These are phyloP conservation scores for Leptographium flavum DNA, from an alignment of 2,329 filamentous ascomycete species.

Conservation along the genomic window DNA sequence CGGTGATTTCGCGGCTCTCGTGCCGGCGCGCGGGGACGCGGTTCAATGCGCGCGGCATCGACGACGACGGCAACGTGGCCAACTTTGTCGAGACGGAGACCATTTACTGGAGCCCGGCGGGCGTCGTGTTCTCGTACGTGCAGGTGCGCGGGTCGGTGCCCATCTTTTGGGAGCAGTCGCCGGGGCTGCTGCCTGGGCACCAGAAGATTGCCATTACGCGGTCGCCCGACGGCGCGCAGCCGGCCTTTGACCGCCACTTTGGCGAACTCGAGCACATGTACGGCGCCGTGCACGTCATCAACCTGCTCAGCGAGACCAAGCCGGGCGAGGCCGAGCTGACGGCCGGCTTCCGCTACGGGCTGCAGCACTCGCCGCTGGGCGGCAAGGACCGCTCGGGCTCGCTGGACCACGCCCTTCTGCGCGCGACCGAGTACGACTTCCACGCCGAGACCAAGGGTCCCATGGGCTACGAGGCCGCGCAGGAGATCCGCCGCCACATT, in stretches of 20 bases:
- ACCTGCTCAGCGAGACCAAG: constrained; percentile 84
- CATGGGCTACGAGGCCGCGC: constrained; percentile 81
- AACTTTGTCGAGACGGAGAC: constrained; percentile 99
- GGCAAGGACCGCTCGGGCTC: constrained; percentile 30
- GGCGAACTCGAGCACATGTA: constrained; percentile 74
- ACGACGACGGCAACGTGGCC: constrained; percentile 92
- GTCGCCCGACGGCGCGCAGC: constrained; percentile 80
- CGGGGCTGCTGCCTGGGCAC: constrained; percentile 76
- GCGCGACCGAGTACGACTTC: constrained; percentile 85
- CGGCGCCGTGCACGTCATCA: constrained; percentile 82
- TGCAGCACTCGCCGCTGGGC: constrained; percentile 60
- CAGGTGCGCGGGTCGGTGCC: constrained; percentile 89
- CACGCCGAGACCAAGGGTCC: constrained; percentile 85
- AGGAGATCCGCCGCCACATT: constrained; percentile 65
- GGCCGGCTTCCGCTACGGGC: constrained; percentile 62
- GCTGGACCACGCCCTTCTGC: constrained; percentile 59
- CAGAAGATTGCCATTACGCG: constrained; percentile 89
- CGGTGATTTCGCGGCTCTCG: constrained; percentile 81
- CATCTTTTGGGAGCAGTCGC: constrained; percentile 91
- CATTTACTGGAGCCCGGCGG: constrained; percentile 69
- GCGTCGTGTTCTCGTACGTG: constrained; percentile 78
- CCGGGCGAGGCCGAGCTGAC: constrained; percentile 75
- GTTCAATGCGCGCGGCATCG: constrained; percentile 94
- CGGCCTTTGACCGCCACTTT: constrained; percentile 92
- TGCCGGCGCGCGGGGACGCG: constrained; percentile 83